Evolutionary conservation across 2,329 filamentous ascomycete species (phyloP).

Genomic region (Raffaelea arxii): DNA sequence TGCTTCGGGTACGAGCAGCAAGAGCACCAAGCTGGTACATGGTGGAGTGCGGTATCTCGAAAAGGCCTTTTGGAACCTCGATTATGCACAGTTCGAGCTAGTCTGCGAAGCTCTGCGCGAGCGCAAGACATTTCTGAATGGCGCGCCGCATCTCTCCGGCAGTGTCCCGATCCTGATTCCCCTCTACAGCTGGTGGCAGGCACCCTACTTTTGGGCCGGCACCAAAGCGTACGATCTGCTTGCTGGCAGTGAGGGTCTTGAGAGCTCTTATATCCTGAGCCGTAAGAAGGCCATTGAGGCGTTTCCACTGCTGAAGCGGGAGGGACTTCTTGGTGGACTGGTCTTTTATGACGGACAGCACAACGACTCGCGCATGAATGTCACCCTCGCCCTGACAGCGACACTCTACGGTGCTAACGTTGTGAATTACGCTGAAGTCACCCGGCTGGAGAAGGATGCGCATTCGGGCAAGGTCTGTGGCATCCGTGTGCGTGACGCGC

Average conservation of each 20-base stretch:
- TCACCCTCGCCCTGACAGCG: constrained; percentile 71
- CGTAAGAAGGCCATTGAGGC: constrained; percentile 67
- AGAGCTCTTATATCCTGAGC: constrained; percentile 74
- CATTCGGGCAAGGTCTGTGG: constrained; percentile 61
- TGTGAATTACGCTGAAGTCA: constrained; percentile 74
- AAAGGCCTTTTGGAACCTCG: constrained; percentile 76
- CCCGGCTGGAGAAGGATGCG: constrained; percentile 60
- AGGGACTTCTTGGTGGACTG: constrained; percentile 64
- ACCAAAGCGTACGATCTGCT: constrained; percentile 74
- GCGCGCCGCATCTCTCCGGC: constrained; percentile 69
- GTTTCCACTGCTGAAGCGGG: constrained; percentile 68
- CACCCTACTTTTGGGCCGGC: constrained; percentile 61
- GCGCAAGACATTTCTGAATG: constrained; percentile 73
- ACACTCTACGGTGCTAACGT: constrained; percentile 71
- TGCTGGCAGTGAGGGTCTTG: constrained; percentile 71
- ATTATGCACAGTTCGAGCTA: constrained; percentile 72
- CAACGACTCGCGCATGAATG: constrained; percentile 82
- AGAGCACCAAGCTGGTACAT: constrained; percentile 83
- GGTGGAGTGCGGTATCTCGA: constrained; percentile 77
- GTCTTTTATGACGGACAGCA: constrained; percentile 84
- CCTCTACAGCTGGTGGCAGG: constrained; percentile 73
- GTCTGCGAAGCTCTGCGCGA: constrained; percentile 75
- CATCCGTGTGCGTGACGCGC: constrained; percentile 54
- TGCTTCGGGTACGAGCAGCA: constrained; percentile 70
- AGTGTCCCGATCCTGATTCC: constrained; percentile 80